phyloP scores from a whole-genome alignment of 805 yeast genomes.

The Metschnikowia anglica region DNA sequence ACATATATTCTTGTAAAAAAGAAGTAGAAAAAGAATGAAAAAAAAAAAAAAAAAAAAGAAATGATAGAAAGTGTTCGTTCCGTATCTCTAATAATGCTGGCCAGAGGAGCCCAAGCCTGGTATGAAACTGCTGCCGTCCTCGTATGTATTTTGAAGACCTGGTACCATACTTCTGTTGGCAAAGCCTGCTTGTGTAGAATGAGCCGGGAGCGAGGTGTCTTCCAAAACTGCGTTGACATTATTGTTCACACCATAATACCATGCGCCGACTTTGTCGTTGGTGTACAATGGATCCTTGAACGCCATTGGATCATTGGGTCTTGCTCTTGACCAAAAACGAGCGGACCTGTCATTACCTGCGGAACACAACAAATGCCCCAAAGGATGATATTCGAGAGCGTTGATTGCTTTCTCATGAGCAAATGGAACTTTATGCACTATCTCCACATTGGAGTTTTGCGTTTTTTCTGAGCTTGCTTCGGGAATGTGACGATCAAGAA shows the following conservation, averaged over 20 bases:
- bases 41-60: neutral
- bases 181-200: conserved; percentile 1
- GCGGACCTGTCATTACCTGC: conserved; percentile 94
- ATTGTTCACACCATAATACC: conserved; percentile 51
- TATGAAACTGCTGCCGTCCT: conserved; percentile 9
- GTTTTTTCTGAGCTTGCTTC: conserved; percentile 24
- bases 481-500: conserved; percentile 53
- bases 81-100: neutral
- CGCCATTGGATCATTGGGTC: conserved; percentile 84
- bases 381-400: conserved; percentile 87
- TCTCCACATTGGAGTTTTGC: conserved; percentile 28
- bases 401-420: conserved; percentile 95
- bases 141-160: conserved; percentile 17
- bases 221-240: conserved; percentile 41
- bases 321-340: conserved; percentile 89
- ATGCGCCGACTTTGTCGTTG: conserved; percentile 56
- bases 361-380: conserved; percentile 86
- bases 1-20: neutral
- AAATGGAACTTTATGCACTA: conserved; percentile 70
- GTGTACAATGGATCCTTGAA: conserved; percentile 82
- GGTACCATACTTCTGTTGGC: conserved; percentile 13
- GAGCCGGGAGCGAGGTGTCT: conserved; percentile 9
- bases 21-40: neutral
- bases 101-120: conserved; percentile 15
- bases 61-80: neutral